These are phyloP conservation scores for Phyllosticta paracitricarpa DNA, from an alignment of 2,329 filamentous ascomycete species.

Conservation along the genomic window DNA sequence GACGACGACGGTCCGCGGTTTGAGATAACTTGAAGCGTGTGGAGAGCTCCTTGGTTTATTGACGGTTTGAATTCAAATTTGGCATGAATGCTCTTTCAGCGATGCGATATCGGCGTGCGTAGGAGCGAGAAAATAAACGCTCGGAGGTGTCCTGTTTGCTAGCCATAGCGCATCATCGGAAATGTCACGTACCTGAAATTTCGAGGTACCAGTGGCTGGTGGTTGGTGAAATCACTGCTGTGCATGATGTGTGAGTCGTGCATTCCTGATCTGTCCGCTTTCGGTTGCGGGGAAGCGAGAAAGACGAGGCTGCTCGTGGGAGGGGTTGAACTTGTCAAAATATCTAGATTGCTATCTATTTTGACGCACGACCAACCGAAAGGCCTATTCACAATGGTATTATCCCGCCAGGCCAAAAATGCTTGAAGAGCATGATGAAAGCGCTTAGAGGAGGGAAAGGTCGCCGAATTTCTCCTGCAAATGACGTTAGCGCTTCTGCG, in stretches of 20 bases:
- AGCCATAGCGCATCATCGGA: background rate
- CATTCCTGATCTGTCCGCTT: background rate
- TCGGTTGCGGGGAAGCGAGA: background rate
- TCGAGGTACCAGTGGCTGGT: too few relatives aligned
- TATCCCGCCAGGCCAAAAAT: slow-evolving; percentile 8
- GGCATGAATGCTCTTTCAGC: background rate
- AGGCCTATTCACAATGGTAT: slow-evolving; percentile 9
- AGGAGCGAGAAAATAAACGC: background rate
- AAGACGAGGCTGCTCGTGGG: background rate
- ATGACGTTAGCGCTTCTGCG: slow-evolving; percentile 36
- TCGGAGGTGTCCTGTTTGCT: background rate
- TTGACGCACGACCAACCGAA: slow-evolving; percentile 7
- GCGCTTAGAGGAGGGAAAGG: slow-evolving; percentile 76
- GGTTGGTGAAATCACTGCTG: too few relatives aligned
- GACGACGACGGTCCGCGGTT: slow-evolving; percentile 3
- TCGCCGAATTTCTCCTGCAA: slow-evolving; percentile 96
- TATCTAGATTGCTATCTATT: slow-evolving; percentile 10
- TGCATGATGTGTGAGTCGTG: too few relatives aligned
- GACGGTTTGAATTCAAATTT: background rate
- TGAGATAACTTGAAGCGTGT: slow-evolving; percentile 3
- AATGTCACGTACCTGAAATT: background rate
- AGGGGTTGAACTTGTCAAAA: slow-evolving; percentile 1
- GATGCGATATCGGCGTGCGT: background rate
- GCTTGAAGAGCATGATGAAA: slow-evolving; percentile 4
- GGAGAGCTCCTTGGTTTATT: background rate